Evolutionary conservation across 2,329 filamentous ascomycete species (phyloP).

Genomic region (Fusarium paranaense): DNA sequence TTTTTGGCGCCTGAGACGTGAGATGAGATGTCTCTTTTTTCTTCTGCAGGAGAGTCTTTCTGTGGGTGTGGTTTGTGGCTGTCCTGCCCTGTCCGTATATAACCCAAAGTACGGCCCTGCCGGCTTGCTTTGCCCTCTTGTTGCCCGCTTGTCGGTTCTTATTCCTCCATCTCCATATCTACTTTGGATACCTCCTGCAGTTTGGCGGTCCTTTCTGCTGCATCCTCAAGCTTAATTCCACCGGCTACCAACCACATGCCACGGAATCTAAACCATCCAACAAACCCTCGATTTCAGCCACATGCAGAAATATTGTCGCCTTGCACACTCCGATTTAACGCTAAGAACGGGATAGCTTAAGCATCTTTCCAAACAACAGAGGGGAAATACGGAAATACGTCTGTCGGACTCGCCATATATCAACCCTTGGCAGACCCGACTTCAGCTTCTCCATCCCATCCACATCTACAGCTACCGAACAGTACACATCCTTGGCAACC

Average conservation of each 20-base stretch:
- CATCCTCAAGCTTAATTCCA: not conserved
- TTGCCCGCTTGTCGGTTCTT: not conserved
- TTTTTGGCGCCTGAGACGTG: conserved; percentile 15
- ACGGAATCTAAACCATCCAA: not conserved
- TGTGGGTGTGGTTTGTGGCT: conserved; percentile 10
- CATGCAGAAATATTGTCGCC: not conserved
- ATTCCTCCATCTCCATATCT: not conserved
- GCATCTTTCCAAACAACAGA: not conserved
- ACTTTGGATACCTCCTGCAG: not conserved
- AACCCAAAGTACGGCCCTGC: conserved; percentile 18
- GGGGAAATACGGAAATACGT: not conserved
- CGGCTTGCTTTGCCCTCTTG: not conserved
- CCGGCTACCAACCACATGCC: not conserved
- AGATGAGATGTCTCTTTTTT: conserved; percentile 21
- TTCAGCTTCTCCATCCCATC: not conserved
- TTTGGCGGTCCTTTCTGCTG: not conserved
- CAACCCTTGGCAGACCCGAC: not conserved
- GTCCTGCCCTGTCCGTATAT: conserved; percentile 27
- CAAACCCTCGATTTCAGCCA: not conserved
- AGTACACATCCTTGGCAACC: not conserved
- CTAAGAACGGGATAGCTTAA: not conserved
- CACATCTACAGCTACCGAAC: not conserved
- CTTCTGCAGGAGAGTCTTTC: not conserved
- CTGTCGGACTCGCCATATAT: not conserved
- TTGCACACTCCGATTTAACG: not conserved